phyloP scores from a whole-genome alignment of 148 eudicot species.

The Chenopodium berlandieri region DNA sequence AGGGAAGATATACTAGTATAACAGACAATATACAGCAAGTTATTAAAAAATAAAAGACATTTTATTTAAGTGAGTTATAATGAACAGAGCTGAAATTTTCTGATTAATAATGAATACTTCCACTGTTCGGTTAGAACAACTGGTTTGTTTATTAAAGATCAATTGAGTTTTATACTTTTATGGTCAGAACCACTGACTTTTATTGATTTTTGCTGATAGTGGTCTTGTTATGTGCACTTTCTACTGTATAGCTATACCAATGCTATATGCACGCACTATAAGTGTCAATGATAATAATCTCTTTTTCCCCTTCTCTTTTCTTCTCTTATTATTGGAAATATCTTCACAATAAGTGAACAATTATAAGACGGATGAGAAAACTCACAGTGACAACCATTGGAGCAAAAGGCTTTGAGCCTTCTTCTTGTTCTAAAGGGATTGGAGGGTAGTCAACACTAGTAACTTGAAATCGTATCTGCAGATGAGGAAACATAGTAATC shows the following conservation, averaged over 20 bases:
- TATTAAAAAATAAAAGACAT: not conserved
- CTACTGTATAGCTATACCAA: not conserved
- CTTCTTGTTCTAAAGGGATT: constrained; percentile 67
- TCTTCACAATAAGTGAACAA: not conserved
- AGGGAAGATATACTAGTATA: not conserved
- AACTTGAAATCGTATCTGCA: constrained; percentile 85
- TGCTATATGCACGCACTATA: not conserved
- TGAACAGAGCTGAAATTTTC: not conserved
- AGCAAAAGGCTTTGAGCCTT: constrained; percentile 74
- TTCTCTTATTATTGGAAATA: not conserved
- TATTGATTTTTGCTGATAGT: not conserved
- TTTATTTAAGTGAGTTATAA: no score
- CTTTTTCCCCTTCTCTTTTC: not conserved
- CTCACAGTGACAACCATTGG: constrained; percentile 86
- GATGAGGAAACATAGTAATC: constrained; percentile 6
- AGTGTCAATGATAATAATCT: not conserved
- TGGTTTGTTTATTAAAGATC: not conserved
- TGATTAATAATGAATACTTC: no score
- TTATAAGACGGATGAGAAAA: constrained; percentile 16
- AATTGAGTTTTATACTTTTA: not conserved
- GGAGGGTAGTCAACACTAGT: constrained; percentile 55
- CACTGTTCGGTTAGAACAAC: no score
- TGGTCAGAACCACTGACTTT: not conserved
- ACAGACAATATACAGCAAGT: not conserved
- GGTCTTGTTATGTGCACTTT: not conserved